Conservation (phyloP, 1,139 yeast species). For the Martiniozyma asiatica region DNA sequence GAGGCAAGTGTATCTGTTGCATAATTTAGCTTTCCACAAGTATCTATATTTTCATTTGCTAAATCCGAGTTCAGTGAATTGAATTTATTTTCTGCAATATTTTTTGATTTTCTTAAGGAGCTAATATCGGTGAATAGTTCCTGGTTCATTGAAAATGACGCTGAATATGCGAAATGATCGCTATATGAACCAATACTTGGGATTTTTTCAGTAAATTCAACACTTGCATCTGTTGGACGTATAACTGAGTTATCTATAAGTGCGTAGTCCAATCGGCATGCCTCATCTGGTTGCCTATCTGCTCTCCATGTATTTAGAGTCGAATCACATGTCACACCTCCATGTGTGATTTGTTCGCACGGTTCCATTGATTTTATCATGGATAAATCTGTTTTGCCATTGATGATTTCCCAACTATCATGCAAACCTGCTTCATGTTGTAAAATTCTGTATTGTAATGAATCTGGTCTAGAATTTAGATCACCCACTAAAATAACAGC, state of each 20-base stretch:
- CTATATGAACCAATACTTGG: conserved; percentile 62
- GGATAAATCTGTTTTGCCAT: conserved; percentile 30
- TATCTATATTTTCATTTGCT: conserved; percentile 14
- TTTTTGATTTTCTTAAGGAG: background rate
- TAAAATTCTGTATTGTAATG: conserved; percentile 67
- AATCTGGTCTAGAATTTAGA: conserved; percentile 77
- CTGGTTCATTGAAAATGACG: conserved; percentile 28
- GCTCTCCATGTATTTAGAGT: conserved; percentile 79
- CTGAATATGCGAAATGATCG: conserved; percentile 85
- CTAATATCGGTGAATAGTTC: background rate
- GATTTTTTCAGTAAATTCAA: conserved; percentile 58
- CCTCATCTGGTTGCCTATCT: conserved; percentile 49
- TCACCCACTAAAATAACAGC: conserved; percentile 89
- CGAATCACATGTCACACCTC: conserved; percentile 88
- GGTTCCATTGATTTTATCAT: conserved; percentile 46
- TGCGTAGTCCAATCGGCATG: conserved; percentile 86
- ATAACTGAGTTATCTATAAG: conserved; percentile 50
- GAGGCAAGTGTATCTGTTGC: too few species aligned
- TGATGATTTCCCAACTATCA: conserved; percentile 75
- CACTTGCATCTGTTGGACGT: conserved; percentile 46
- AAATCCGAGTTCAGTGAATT: too few species aligned
- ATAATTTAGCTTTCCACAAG: too few species aligned
- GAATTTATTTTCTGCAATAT: too few species aligned
- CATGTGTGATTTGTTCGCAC: conserved; percentile 52
- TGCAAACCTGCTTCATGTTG: conserved; percentile 55